Percentiles rank a stretch among this genome's conserved stretches.
Evolutionary conservation across 2,329 filamentous ascomycete species (phyloP).

Genomic region (Sarocladium kiliense): DNA sequence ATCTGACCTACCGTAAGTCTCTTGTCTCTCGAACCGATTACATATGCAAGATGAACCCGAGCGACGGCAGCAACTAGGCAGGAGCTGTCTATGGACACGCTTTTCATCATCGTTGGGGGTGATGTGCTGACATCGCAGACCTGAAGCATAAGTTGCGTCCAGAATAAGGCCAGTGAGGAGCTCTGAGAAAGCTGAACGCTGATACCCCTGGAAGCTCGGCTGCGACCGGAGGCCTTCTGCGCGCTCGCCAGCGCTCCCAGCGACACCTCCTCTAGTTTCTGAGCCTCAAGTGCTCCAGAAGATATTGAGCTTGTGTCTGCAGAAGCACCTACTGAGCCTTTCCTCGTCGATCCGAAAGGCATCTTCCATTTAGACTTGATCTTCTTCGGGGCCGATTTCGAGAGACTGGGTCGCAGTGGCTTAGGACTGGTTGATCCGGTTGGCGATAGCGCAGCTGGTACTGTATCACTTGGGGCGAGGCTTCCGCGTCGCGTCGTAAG

Average conservation of each 20-base stretch:
- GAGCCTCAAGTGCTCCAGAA: slow-evolving; percentile 25
- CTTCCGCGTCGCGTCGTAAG: background rate
- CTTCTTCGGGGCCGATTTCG: slow-evolving; percentile 14
- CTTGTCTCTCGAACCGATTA: slow-evolving; percentile 34
- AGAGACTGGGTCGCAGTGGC: background rate
- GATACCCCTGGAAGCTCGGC: slow-evolving; percentile 26
- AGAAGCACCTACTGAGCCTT: slow-evolving; percentile 20
- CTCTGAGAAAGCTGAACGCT: slow-evolving; percentile 32
- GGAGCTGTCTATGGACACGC: slow-evolving; percentile 30
- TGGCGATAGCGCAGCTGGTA: background rate
- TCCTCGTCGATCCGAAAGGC: slow-evolving; percentile 18
- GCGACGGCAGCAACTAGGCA: slow-evolving; percentile 33
- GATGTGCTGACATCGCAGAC: slow-evolving; percentile 33
- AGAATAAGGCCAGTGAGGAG: slow-evolving; percentile 32
- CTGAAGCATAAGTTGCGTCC: slow-evolving; percentile 31
- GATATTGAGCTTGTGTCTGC: slow-evolving; percentile 32
- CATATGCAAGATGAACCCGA: slow-evolving; percentile 30
- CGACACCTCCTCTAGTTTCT: slow-evolving; percentile 32
- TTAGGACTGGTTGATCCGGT: background rate
- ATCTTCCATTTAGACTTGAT: slow-evolving; percentile 25
- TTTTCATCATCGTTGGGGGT: slow-evolving; percentile 26
- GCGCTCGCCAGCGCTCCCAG: slow-evolving; percentile 23
- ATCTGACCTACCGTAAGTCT: slow-evolving; percentile 34
- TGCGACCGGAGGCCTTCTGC: slow-evolving; percentile 21
- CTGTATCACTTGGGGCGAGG: background rate